Evolutionary conservation across 2,329 filamentous ascomycete species (phyloP), one percentile per base, ranked within the genome.

Genomic region (Trichoderma atroviride): DNA sequence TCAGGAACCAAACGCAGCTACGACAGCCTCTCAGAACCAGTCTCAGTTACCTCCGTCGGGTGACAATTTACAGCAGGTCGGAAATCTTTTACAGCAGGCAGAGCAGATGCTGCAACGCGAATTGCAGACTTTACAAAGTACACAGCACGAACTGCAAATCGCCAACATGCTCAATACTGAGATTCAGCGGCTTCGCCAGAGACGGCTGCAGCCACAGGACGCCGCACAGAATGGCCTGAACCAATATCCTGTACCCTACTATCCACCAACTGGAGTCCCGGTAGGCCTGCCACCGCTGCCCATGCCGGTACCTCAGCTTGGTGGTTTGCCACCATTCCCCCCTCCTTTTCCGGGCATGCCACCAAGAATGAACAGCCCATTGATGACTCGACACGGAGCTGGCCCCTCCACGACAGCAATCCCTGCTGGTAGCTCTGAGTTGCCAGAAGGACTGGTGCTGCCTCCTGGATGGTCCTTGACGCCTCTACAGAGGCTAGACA

Each of bases 81-180:
- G 88, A 61, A 79, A 82, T 16, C 88, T 93, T 68, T 81, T 96
- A 40, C 82, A 86, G 40, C 86, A 89, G 52, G 84, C 93, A 16
- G 90, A 93, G 73, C 86, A 89, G 67, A 87, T 91, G 66, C 84
- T 96, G 29, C 84, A 89, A 73, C 86, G 88, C 68, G 91, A 94
- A 75, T 84, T 92, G 40, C 84, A 87, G 58, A 82, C 81, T 53
- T 81, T 95, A 22, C 87, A 89, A 57, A 76, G 86, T 40, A 87
- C 88, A 19, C 87, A 91, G 62, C 86, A 90, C 40, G 91, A 96
- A 76, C 77, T 94, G 5, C 85, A 88, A 59, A 81, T 87, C n/a
- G 81, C 94, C n/a, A 86, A 90, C 64, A 81, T 88, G 19, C 82
- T 96, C 70, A 86, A 92, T 70, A 80, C 82, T 24, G 92, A 96